phyloP scores from a whole-genome alignment of 805 yeast species.

The Clavispora santaluciae region DNA sequence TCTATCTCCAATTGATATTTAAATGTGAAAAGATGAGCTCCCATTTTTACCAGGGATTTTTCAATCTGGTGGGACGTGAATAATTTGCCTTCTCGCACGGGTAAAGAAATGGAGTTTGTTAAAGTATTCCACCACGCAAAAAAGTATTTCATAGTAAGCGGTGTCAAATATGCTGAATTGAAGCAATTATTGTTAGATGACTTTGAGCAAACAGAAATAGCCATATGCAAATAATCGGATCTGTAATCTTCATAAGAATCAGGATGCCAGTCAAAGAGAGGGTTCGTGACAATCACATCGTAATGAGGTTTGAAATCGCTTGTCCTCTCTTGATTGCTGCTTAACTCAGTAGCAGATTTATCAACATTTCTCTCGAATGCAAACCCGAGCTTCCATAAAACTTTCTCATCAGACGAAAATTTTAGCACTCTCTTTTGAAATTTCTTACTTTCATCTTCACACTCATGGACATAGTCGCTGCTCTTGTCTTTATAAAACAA shows the following conservation, averaged over 20 bases:
- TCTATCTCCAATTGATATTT: constrained; percentile 38
- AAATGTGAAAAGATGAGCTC: constrained; percentile 37
- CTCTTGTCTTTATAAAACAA: constrained; percentile 24
- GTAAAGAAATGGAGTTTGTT: constrained; percentile 28
- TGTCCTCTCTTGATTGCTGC: constrained; percentile 41
- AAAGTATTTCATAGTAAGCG: constrained; percentile 34
- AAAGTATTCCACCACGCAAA: constrained; percentile 40
- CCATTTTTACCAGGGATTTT: constrained; percentile 29
- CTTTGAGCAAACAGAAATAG: constrained; percentile 34
- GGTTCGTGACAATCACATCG: constrained; percentile 56
- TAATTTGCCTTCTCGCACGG: constrained; percentile 32
- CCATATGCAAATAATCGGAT: constrained; percentile 70
- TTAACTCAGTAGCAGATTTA: constrained; percentile 23
- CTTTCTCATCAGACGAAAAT: constrained; percentile 53
- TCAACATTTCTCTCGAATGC: constrained; percentile 60
- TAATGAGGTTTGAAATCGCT: constrained; percentile 56
- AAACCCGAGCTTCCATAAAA: constrained; percentile 75
- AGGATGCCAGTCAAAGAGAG: constrained; percentile 50
- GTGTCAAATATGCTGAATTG: constrained; percentile 36
- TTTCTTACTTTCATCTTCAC: constrained; percentile 26
- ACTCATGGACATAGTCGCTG: constrained; percentile 9
- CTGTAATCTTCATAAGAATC: constrained; percentile 82
- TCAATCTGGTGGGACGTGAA: constrained; percentile 18
- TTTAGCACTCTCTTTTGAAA: constrained; percentile 46
- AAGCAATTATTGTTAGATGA: constrained; percentile 26